Evolutionary conservation across 495 filamentous ascomycete species (phyloP).

Genomic region (Rostrohypoxylon terebratum): DNA sequence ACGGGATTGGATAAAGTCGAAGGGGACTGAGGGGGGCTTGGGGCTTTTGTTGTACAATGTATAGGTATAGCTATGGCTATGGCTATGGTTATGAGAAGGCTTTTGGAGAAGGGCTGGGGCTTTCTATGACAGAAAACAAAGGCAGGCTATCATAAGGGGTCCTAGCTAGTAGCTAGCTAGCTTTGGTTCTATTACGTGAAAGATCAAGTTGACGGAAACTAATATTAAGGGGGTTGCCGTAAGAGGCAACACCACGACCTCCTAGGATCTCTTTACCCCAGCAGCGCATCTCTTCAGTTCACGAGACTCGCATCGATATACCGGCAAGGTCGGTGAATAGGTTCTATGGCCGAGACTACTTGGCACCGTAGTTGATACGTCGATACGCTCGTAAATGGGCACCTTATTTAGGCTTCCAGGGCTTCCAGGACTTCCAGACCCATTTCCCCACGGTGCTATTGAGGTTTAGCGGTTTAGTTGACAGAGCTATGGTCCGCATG

Average conservation of each 20-base stretch:
- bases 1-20: neutral
- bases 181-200: conserved; percentile 38
- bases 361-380: conserved; percentile 32
- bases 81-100: neutral
- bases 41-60: neutral
- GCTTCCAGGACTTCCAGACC: conserved; percentile 23
- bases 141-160: conserved; percentile 5
- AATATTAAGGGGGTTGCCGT: conserved; percentile 31
- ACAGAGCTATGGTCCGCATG: conserved; percentile 32
- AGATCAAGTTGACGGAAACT: conserved; percentile 30
- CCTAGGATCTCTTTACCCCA: conserved; percentile 29
- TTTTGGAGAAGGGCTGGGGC: conserved; percentile 11
- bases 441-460: conserved; percentile 37
- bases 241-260: conserved; percentile 39
- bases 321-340: conserved; percentile 27
- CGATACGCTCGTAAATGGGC: conserved; percentile 27
- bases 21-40: neutral
- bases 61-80: too few species aligned
- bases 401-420: conserved; percentile 39
- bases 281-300: conserved; percentile 22
- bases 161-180: conserved; percentile 19
- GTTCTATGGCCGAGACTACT: conserved; percentile 32
- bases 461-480: conserved; percentile 18
- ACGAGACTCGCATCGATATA: conserved; percentile 29
- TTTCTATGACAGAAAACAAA: conserved; percentile 36